Evolutionary conservation across 805 yeast genomes (phyloP).

Genomic region (Starmerella lactis-condensi): DNA sequence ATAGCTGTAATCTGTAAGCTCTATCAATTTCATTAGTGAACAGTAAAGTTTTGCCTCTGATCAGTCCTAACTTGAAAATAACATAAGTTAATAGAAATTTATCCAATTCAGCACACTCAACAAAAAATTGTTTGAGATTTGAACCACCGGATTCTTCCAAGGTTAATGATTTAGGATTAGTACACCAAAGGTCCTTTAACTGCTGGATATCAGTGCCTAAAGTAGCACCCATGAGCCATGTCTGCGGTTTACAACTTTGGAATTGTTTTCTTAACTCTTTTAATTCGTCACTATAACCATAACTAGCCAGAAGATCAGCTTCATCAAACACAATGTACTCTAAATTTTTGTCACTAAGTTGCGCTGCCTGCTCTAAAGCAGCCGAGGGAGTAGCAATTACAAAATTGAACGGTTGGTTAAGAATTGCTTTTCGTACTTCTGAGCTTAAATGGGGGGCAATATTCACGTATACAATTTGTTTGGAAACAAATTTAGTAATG

Average conservation of each 20-base stretch:
- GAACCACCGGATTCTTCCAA: constrained; percentile 44
- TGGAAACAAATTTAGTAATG: constrained; percentile 52
- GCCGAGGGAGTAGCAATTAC: constrained; percentile 77
- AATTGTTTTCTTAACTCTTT: constrained; percentile 41
- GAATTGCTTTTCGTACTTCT: constrained; percentile 48
- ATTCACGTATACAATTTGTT: constrained; percentile 44
- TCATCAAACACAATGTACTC: constrained; percentile 76
- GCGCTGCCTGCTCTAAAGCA: constrained; percentile 32
- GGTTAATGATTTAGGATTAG: constrained; percentile 61
- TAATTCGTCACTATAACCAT: constrained; percentile 80
- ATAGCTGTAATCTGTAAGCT: constrained; percentile 79
- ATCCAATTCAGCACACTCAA: constrained; percentile 72
- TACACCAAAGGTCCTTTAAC: constrained; percentile 60
- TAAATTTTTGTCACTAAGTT: constrained; percentile 37
- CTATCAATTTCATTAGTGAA: constrained; percentile 91
- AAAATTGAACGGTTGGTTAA: constrained; percentile 61
- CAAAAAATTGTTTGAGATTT: constrained; percentile 67
- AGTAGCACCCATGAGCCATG: constrained; percentile 93
- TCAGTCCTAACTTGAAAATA: constrained; percentile 67
- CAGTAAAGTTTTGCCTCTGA: constrained; percentile 66
- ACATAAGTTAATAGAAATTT: constrained; percentile 81
- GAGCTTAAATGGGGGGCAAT: constrained; percentile 44
- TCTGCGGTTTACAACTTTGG: constrained; percentile 41
- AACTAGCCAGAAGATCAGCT: constrained; percentile 76
- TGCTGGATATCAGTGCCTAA: constrained; percentile 67